Conservation (phyloP, 2,329 filamentous ascomycete species). For the Xylaria sp. region DNA sequence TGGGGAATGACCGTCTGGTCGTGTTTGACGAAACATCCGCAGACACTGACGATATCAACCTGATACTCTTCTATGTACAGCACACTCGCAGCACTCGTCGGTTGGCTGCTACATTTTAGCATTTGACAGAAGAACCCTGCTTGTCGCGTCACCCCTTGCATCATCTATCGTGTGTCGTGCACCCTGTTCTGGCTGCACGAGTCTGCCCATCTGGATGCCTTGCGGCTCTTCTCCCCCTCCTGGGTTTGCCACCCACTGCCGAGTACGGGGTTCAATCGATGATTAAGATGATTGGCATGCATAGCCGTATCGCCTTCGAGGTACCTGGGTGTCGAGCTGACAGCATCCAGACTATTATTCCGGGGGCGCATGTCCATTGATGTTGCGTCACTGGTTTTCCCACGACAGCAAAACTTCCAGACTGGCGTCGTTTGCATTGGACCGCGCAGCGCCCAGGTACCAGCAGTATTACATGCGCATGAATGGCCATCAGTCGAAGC, state of each 20-base stretch:
- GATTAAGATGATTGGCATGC: too few species aligned
- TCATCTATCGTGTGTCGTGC: conserved; percentile 3
- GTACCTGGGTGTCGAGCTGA: conserved; percentile 4
- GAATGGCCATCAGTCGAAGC: not conserved
- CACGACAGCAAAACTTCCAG: not conserved
- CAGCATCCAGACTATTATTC: too few species aligned
- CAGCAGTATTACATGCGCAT: not conserved
- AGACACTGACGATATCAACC: too few species aligned
- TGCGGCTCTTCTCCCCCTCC: not conserved
- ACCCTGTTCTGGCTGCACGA: not conserved
- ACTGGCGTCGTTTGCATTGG: not conserved
- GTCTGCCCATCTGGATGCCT: conserved; percentile 21
- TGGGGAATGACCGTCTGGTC: too few species aligned
- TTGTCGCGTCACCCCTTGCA: not conserved
- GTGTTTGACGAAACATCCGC: too few species aligned
- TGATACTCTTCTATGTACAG: not conserved
- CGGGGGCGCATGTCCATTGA: not conserved
- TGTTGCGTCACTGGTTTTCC: not conserved
- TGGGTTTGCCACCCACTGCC: conserved; percentile 17
- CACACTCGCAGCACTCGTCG: not conserved
- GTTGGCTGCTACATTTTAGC: not conserved
- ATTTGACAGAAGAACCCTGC: not conserved
- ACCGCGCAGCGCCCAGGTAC: not conserved
- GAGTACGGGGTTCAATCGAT: not conserved
- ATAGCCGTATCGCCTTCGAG: not conserved